Percentiles rank a stretch among this genome's conserved stretches.
phyloP scores from a whole-genome alignment of 139 green algal species.

The Edaphochlamys debaryana region DNA sequence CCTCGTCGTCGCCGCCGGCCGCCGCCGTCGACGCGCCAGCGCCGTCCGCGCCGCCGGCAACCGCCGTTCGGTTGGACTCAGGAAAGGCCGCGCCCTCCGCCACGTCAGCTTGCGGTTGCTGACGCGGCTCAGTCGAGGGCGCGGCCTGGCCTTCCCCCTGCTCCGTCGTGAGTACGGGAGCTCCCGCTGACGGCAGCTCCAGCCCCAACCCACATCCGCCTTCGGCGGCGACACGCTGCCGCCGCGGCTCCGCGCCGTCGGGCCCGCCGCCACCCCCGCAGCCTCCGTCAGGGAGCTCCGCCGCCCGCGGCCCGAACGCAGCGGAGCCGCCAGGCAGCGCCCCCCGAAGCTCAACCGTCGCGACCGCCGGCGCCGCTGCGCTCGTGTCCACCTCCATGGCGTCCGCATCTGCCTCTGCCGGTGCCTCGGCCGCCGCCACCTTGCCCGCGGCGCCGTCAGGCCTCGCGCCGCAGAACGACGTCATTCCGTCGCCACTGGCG shows the following conservation, averaged over 20 bases:
- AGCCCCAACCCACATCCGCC: no score
- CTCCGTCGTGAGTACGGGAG: not conserved
- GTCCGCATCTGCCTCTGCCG: no score
- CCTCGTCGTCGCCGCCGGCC: not conserved
- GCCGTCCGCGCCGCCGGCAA: not conserved
- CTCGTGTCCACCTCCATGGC: no score
- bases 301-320: no score
- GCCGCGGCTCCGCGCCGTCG: not conserved
- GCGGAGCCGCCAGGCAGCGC: no score
- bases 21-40: no score
- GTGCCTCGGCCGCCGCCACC: no score
- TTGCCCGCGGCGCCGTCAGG: no score
- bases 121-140: not conserved
- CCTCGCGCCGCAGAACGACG: no score
- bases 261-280: not conserved
- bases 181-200: not conserved
- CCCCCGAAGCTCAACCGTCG: no score
- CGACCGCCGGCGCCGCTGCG: no score
- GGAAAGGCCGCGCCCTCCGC: not conserved
- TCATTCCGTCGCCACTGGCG: no score
- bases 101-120: not conserved
- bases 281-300: not conserved
- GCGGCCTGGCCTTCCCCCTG: conserved; percentile 4
- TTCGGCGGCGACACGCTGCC: not conserved
- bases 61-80: not conserved